Evolutionary conservation across 2,329 filamentous ascomycete species (phyloP).

Genomic region (Furcasterigmium sp.): DNA sequence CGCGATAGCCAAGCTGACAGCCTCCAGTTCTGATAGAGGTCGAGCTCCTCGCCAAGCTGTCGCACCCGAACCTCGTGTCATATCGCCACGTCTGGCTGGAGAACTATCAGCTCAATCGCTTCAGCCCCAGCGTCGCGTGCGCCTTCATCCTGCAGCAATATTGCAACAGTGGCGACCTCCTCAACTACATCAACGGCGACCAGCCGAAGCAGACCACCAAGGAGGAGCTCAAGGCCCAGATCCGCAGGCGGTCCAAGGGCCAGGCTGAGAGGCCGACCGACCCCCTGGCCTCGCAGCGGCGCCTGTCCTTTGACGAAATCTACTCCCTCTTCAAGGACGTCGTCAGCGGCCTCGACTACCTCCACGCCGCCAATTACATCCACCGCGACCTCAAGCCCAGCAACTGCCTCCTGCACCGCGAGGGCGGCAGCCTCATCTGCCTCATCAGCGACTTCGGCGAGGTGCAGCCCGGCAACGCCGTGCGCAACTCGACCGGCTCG

Average conservation of each 20-base stretch:
- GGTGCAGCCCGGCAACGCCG: slow-evolving; percentile 77
- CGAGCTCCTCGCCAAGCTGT: slow-evolving; percentile 83
- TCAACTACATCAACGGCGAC: slow-evolving; percentile 77
- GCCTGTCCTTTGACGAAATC: slow-evolving; percentile 77
- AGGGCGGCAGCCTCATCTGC: slow-evolving; percentile 66
- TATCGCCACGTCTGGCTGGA: slow-evolving; percentile 98
- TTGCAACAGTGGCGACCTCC: slow-evolving; percentile 88
- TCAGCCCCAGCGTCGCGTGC: slow-evolving; percentile 87
- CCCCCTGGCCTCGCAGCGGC: slow-evolving; percentile 33
- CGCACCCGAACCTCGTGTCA: slow-evolving; percentile 90
- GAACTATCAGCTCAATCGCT: slow-evolving; percentile 75
- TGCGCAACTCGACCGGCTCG: slow-evolving; percentile 83
- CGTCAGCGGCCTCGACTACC: slow-evolving; percentile 81
- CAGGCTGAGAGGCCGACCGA: slow-evolving; percentile 55
- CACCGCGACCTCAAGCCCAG: slow-evolving; percentile 94
- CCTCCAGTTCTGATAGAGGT: slow-evolving; percentile 73
- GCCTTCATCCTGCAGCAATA: slow-evolving; percentile 98
- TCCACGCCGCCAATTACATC: slow-evolving; percentile 89
- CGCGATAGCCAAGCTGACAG: neutral
- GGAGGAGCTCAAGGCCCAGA: slow-evolving; percentile 82
- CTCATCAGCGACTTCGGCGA: slow-evolving; percentile 98
- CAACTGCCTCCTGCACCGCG: slow-evolving; percentile 84
- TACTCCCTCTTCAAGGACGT: slow-evolving; percentile 97
- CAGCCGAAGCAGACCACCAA: slow-evolving; percentile 61
- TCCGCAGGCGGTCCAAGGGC: slow-evolving; percentile 76